Percentiles rank a stretch among this genome's conserved stretches.
phyloP scores from a whole-genome alignment of 208 protist genomes.

The Acanthamoeba royreba region DNA sequence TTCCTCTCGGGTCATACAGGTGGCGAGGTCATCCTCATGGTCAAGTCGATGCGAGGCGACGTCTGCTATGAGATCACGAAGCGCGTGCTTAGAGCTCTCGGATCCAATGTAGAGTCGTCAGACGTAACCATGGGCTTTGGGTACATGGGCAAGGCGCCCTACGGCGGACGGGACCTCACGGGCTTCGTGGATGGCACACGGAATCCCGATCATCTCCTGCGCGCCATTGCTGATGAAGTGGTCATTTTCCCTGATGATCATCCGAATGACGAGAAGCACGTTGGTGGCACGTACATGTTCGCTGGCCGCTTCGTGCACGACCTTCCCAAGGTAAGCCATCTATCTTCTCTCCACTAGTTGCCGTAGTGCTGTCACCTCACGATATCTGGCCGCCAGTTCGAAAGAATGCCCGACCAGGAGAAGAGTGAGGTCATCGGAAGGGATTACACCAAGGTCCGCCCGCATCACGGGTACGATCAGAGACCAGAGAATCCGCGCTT shows the following conservation, averaged over 20 bases:
- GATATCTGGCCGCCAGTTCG: too few relatives aligned
- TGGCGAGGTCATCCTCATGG: background rate
- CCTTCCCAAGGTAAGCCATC: background rate
- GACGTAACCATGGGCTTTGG: background rate
- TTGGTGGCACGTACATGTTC: conserved; percentile 37
- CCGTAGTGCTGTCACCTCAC: too few relatives aligned
- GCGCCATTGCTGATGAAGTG: background rate
- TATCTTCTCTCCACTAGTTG: too few relatives aligned
- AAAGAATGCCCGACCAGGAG: background rate
- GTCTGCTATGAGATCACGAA: conserved; percentile 2
- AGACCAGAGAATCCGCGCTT: conserved; percentile 14
- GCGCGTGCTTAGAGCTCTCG: background rate
- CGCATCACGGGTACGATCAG: background rate
- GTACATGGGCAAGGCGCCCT: conserved; percentile 1
- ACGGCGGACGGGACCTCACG: background rate
- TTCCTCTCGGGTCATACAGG: background rate
- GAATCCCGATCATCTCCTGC: conserved; percentile 12
- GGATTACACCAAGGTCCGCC: background rate
- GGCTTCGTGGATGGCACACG: conserved; percentile 38
- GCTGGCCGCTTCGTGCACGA: conserved; percentile 44
- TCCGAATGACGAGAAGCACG: background rate
- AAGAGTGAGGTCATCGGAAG: conserved; percentile 29
- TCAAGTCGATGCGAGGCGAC: background rate
- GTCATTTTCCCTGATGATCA: conserved; percentile 33
- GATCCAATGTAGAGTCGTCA: background rate